Base-by-base conservation (phyloP, 345 rosid genomes). In the Sisymbrium irio region DNA sequence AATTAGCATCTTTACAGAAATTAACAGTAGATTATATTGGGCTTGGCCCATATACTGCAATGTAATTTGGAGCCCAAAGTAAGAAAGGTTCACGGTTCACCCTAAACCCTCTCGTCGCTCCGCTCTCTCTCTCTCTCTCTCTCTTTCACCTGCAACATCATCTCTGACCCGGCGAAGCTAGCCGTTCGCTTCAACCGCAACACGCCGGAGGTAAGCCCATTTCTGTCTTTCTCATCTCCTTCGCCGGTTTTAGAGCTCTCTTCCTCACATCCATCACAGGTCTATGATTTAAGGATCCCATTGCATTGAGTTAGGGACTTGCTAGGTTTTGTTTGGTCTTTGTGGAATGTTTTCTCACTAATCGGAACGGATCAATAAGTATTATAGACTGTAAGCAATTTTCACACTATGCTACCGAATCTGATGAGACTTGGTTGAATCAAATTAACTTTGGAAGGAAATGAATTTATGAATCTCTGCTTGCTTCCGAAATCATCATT, bases 161-260 rank as follows among this genome's bases (percentile, higher is more conserved):
- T 9, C 32, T 67, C 63, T 12, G 64, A 17, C 25, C 75, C 65
- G 75, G 70, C 79, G 75, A 68, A 76, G 69, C 56, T 44, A 53
- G 59, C 70, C 66, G 72, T 65, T 30, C 51, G 15, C 46, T 53
- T 44, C 59, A 33, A 30, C 73, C 64, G 64, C 14, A 69, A 0
- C 73, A 61, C 62, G 61, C 67, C 75, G 79, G 79, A 76, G 75
- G 79, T 69, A 36, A 44, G 8, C 66, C 66, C 2, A 6, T 14
- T 17, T 22, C 41, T 0, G 9, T 62, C 58, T 10, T 59, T 28
- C 35, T 44, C 25, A 33, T 25, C 35, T 42, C 35, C 11, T 13
- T 25, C 22, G 33, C 36, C 17, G 13, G 6, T 35, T 51, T 17
- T 17, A 32, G 0, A 13, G 9, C 33, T 22, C 22, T 46, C 11